Evolutionary conservation across 2,329 filamentous ascomycete species (phyloP), one percentile per base, ranked within the genome.

Genomic region (Aspergillus niger): DNA sequence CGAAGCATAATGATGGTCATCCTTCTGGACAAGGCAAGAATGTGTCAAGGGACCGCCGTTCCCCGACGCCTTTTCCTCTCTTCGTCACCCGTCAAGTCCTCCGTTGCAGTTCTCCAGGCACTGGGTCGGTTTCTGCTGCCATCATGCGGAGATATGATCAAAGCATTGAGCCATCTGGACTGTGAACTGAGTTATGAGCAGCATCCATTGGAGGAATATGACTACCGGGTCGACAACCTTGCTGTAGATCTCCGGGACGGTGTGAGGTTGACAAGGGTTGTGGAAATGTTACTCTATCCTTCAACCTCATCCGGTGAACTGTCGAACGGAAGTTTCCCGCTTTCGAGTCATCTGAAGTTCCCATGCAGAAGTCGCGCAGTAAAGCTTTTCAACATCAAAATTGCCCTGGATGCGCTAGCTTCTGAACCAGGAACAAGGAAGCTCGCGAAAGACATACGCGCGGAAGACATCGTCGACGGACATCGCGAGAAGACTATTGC

Each of bases 401-500:
- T 88, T 24, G 84, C 84, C 0, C 72, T 89, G 2, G 77, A 79
- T 52, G 83, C 85, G 2, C 73, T 89, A 11, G 69, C 72, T n/a
- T 74, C 74, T 10, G 74, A 81, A 7, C 72, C 70, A 10, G 79
- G 79, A 2, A 72, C 81, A 11, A 75, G 71, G 3, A 67, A 71
- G 11, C 76, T 82, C 11, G 70, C 79, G 5, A 71, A 74, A 22
- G 76, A 78, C 36, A 74, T 87, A 38, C 78, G 74, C 13, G 80
- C 86, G 0, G 82, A 84, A 41, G 84, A 89, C 57, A 82, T 89
- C 50, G 85, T 89, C 6, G 82, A 88, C 65, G 86, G 86, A 2
- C 85, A 88, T 65, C 82, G 86, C 8, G 86, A 89, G 67, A 88
- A 85, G 72, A 89, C 86, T 0, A 77, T 89, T 48, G 81, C 80